phyloP scores from a whole-genome alignment of 1,139 yeast genomes.

The Wickerhamomyces sp. region DNA sequence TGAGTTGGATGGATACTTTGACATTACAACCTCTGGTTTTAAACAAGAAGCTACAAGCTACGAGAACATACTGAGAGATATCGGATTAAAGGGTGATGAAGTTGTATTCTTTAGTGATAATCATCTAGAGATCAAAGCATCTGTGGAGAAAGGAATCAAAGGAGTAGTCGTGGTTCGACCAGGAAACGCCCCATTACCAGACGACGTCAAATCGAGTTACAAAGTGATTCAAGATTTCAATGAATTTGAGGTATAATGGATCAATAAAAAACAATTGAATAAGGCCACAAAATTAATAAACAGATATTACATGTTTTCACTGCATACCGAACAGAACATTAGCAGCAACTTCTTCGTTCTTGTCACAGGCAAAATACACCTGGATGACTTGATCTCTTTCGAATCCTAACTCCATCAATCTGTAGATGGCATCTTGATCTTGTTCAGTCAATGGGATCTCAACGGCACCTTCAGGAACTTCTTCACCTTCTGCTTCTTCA shows the following conservation, averaged over 20 bases:
- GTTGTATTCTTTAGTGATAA: slow-evolving; percentile 76
- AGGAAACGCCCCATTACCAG: slow-evolving; percentile 59
- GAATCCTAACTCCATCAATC: slow-evolving; percentile 90
- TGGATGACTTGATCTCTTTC: slow-evolving; percentile 84
- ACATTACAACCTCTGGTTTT: slow-evolving; percentile 78
- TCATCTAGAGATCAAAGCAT: slow-evolving; percentile 65
- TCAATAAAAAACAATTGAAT: background rate
- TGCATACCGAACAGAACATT: slow-evolving; percentile 57
- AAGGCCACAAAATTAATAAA: background rate
- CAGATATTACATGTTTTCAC: too few species aligned
- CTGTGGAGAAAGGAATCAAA: slow-evolving; percentile 57
- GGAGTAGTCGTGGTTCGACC: slow-evolving; percentile 62
- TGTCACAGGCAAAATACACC: slow-evolving; percentile 97
- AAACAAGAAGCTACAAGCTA: slow-evolving; percentile 61
- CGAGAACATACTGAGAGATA: slow-evolving; percentile 43
- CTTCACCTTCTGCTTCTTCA: slow-evolving; percentile 22
- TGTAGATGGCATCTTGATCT: slow-evolving; percentile 81
- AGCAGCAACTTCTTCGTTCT: slow-evolving; percentile 95
- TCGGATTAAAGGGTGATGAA: slow-evolving; percentile 31
- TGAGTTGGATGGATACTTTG: slow-evolving; percentile 64
- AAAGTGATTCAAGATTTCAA: slow-evolving; percentile 9
- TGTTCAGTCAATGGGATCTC: slow-evolving; percentile 60
- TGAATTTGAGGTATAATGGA: slow-evolving; percentile 6
- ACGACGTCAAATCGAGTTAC: slow-evolving; percentile 9
- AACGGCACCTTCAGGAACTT: slow-evolving; percentile 29